These are phyloP conservation scores for Acacia melanoxylon DNA, from an alignment of 306 rosid species.

Conservation along the genomic window DNA sequence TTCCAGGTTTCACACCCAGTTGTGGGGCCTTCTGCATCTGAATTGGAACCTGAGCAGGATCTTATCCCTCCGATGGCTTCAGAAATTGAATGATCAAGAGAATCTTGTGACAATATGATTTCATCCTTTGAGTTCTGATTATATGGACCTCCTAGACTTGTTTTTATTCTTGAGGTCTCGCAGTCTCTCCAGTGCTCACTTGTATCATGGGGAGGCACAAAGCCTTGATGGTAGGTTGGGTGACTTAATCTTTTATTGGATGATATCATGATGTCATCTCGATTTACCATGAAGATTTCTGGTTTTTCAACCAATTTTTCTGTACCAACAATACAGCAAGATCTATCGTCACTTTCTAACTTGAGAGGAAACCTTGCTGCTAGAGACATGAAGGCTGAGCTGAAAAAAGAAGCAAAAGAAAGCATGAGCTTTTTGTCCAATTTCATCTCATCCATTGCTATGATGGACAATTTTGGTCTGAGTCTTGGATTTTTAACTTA, in stretches of 20 bases:
- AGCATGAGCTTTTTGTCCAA: slow-evolving; percentile 14
- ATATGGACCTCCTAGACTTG: slow-evolving; percentile 34
- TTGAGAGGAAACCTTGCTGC: slow-evolving; percentile 76
- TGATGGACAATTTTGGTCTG: slow-evolving; percentile 17
- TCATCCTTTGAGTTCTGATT: slow-evolving; percentile 61
- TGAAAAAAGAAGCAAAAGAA: slow-evolving; percentile 46
- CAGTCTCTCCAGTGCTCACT: slow-evolving; percentile 38
- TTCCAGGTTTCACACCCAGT: slow-evolving; percentile 38
- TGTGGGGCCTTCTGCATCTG: slow-evolving; percentile 64
- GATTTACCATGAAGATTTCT: slow-evolving; percentile 47
- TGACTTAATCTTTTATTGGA: slow-evolving; percentile 33
- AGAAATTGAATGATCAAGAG: slow-evolving; percentile 71
- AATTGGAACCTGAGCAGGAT: slow-evolving; percentile 59
- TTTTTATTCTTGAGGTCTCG: slow-evolving; percentile 37
- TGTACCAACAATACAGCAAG: slow-evolving; percentile 38
- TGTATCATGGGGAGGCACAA: slow-evolving; percentile 38
- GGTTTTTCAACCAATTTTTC: slow-evolving; percentile 45
- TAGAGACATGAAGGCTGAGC: slow-evolving; percentile 96
- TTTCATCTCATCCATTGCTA: slow-evolving; percentile 19
- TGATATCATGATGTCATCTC: slow-evolving; percentile 46
- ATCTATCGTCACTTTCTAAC: slow-evolving; percentile 40
- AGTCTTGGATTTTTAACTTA: slow-evolving; percentile 33
- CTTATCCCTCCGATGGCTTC: slow-evolving; percentile 51
- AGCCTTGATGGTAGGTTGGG: slow-evolving; percentile 44
- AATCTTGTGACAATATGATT: slow-evolving; percentile 73